phyloP scores from a whole-genome alignment of 208 protist genomes.

The Novymonas esmeraldas region DNA sequence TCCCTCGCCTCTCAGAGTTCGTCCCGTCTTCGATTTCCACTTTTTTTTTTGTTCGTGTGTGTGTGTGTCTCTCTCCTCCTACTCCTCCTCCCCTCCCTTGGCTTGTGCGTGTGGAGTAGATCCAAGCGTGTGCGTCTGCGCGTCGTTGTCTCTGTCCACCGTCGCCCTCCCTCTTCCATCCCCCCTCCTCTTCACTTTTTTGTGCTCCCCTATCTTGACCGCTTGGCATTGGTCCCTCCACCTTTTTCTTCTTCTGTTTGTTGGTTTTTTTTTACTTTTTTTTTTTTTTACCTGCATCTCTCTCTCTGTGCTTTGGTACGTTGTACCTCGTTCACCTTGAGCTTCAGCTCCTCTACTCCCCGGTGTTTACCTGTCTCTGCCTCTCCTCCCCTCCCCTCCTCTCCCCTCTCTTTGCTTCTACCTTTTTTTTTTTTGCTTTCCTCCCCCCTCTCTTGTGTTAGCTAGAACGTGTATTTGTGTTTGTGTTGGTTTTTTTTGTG shows the following conservation, averaged over 20 bases:
- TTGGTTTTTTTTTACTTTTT: no score
- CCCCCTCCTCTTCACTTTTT: background rate
- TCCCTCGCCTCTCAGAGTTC: background rate
- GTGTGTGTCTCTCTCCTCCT: background rate
- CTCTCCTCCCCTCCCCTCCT: no score
- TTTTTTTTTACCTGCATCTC: no score
- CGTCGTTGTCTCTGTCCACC: background rate
- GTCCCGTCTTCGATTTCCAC: background rate
- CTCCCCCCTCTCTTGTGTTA: no score
- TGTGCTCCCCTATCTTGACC: background rate
- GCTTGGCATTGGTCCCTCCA: background rate
- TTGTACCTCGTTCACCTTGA: no score
- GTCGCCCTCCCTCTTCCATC: slow-evolving; percentile 4
- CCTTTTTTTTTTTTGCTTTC: no score
- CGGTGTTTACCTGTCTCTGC: no score
- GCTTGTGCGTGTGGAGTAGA: background rate
- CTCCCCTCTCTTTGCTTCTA: no score
- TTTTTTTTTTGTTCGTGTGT: slow-evolving; percentile 19
- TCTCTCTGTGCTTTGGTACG: no score
- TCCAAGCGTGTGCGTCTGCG: background rate
- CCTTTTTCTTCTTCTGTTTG: background rate
- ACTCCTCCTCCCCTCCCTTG: background rate
- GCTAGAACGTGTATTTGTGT: no score
- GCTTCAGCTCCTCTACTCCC: no score
- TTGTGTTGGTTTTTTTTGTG: no score